These are phyloP conservation scores for Heliamphora pulchella DNA, from an alignment of 179 eudicot genomes.

Conservation along the genomic window DNA sequence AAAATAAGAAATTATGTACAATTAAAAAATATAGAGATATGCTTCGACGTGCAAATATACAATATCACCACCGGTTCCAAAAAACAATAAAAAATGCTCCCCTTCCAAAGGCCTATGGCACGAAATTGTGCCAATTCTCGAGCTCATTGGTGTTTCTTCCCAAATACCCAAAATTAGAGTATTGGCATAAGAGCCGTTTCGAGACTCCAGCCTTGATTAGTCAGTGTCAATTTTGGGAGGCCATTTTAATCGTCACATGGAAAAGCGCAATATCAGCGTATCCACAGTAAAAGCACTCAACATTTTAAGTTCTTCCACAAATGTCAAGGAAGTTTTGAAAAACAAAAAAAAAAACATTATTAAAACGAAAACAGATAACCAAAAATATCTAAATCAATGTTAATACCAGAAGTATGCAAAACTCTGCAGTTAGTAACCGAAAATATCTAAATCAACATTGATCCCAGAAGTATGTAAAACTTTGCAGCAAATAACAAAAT, in stretches of 20 bases:
- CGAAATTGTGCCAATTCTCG: conserved; percentile 40
- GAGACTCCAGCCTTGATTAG: conserved; percentile 59
- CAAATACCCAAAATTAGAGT: conserved; percentile 22
- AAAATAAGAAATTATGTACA: neutral
- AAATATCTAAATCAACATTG: neutral
- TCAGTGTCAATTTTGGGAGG: conserved; percentile 17
- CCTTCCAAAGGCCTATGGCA: conserved; percentile 61
- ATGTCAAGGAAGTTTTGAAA: neutral
- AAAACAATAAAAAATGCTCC: conserved; percentile 27
- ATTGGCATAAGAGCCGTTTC: conserved; percentile 23
- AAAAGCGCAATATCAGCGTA: conserved; percentile 4
- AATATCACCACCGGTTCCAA: conserved; percentile 13
- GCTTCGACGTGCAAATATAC: neutral
- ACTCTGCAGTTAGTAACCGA: no score
- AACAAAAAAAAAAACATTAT: no score
- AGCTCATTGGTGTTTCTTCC: conserved; percentile 33
- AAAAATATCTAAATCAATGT: no score
- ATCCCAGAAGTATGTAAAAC: neutral
- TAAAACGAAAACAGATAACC: neutral
- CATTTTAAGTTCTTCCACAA: neutral
- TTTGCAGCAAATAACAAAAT: neutral
- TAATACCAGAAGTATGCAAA: no score
- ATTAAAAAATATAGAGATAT: neutral
- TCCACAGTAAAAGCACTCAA: neutral
- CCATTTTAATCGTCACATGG: conserved; percentile 19